Evolutionary conservation across 2,329 filamentous ascomycete species (phyloP), one percentile per base, ranked within the genome.

Genomic region (Phialophora expanda): DNA sequence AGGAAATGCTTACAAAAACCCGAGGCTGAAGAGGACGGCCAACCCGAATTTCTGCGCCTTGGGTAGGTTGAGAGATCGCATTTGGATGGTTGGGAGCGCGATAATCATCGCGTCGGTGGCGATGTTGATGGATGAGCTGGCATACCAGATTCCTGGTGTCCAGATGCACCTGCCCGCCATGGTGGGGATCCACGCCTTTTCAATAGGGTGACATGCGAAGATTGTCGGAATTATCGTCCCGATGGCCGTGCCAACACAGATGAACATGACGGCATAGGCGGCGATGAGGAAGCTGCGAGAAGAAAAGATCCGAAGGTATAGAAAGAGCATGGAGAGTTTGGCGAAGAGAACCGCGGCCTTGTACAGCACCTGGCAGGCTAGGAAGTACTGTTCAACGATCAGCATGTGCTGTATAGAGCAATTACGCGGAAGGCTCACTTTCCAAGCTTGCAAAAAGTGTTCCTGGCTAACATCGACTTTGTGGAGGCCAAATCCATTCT

Each of bases 71-170:
- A 61, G 58, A 22, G 48, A 38, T 44, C 30, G 46, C 12, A 61
- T 61, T 9, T 61, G 58, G 22, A 32, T 32, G 22, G 54, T 9
- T 4, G 58, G 58, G 20, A 61, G 58, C 3, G 7, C 30, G 22
- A 61, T 61, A 48, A 61, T 61, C 58, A 61, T 61, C 20, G 54
- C n/a, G 24, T 61, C 58, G 11, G 58, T 61, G 28, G 58, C 58
- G 20, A 61, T 61, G 58, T 61, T 61, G 58, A 61, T 61, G 8
- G 58, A 61, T 9, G 58, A 61, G 58, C 58, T 61, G 30, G 58
- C 32, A 20, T 61, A 61, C 58, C 58, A 61, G 46, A 61, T 61
- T 26, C 58, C 58, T 11, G 58, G 58, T 7, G 48, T 51, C 58
- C 58, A 61, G 30, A 61, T 61, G 28, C 58, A 61, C 28, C 28